Evolutionary conservation across 148 eudicot genomes (phyloP).

Genomic region (Hydrangea macrophylla): DNA sequence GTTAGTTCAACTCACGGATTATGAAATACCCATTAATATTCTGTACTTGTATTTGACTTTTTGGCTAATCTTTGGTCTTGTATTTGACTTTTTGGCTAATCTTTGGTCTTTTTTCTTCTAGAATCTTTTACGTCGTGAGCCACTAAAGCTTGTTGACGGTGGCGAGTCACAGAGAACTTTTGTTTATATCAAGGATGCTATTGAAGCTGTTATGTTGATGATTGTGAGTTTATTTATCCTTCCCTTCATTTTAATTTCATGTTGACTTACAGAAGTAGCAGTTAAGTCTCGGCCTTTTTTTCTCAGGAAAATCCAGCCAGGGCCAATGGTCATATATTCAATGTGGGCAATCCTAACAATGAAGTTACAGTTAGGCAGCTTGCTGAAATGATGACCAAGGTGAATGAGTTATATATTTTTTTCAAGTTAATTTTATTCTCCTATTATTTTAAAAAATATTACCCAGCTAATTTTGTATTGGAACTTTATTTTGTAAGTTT

Average conservation of each 20-base stretch:
- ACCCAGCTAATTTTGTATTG: no score
- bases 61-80: not conserved
- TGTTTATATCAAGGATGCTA: conserved; percentile 90
- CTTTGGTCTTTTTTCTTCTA: conserved; percentile 22
- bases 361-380: conserved; percentile 99
- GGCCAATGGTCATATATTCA: conserved; percentile 95
- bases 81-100: not conserved
- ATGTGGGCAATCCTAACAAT: conserved; percentile 96
- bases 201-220: conserved; percentile 94
- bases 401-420: conserved; percentile 13
- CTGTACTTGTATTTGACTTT: conserved; percentile 1
- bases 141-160: conserved; percentile 97
- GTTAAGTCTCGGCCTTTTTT: not conserved
- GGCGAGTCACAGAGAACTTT: conserved; percentile 97
- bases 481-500: no score
- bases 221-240: conserved; percentile 54
- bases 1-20: conserved; percentile 37
- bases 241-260: not conserved
- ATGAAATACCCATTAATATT: conserved; percentile 1
- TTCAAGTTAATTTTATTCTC: not conserved
- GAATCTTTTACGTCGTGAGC: conserved; percentile 92
- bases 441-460: not conserved
- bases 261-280: not conserved
- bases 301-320: conserved; percentile 90
- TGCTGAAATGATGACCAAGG: conserved; percentile 99